Base-by-base conservation (phyloP, 139 green algal species). In the Chlamydomonas schloesseri region DNA sequence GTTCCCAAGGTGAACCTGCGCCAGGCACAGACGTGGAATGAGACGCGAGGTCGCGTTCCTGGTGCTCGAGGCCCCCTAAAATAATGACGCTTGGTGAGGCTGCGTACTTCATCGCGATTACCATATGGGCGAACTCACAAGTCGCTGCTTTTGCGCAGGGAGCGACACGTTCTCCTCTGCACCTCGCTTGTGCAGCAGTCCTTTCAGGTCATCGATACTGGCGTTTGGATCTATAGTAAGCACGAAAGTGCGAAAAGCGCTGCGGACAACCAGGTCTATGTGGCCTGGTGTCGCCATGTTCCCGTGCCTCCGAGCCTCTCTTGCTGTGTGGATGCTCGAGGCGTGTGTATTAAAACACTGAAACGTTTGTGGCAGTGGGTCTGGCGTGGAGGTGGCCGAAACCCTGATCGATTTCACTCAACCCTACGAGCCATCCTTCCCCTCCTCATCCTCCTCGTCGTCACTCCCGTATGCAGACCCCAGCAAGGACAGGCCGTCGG, bases 221-320 rank as follows among this genome's bases (percentile, higher is more conserved):
- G 2, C 28, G 9, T 47, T 42, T 14, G 23, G 42, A 50, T 67
- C n/a, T 11, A 84, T 42, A 18, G 11, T 84, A 8, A 84, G 57
- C 18, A 42, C 29, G 4, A 84, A 8, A 3, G 64, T 65, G n/a
- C 34, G 67, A 28, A 34, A 53, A 9, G 75, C 28, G 6, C 29
- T 75, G 18, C 78, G 64, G 8, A 84, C 78, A 28, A 67, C 46
- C 58, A 84, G 17, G 23, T 84, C 78, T 46, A 84, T 84, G 31
- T 62, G 62, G 26, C 2, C 23, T 21, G 69, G 24, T 5, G 29
- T 37, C 20, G 64, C 64, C 64, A 71, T n/a, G n/a, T 71, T 50
- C 42, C 42, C 42, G 42, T n/a, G n/a, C n/a, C n/a, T n/a, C n/a
- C n/a, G n/a, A n/a, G n/a, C n/a, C n/a, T n/a, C 6, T 50, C 42